A percentile compares a stretch with the other conserved stretches of the same genome.
Evolutionary conservation across 78 protist species (phyloP).

Genomic region (Mastigamoeba balamuthi): DNA sequence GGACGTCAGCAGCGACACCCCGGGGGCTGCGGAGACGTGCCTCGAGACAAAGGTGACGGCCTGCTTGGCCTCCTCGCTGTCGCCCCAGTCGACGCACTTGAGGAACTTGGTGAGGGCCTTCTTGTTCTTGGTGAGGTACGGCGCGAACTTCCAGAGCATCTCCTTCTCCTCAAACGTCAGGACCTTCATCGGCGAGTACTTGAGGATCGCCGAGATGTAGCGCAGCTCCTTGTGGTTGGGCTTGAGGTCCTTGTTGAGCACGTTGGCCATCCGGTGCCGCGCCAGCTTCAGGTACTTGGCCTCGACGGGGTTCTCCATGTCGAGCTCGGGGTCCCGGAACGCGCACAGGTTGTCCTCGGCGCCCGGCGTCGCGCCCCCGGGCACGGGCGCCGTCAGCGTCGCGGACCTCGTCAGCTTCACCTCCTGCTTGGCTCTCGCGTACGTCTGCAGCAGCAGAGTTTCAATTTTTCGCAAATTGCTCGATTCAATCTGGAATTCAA

Average conservation of each 20-base stretch:
- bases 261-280: too few relatives aligned
- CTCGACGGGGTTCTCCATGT: background rate
- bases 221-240: background rate
- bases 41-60: conserved; percentile 35
- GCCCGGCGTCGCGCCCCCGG: too few relatives aligned
- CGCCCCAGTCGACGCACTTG: conserved; percentile 82
- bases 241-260: too few relatives aligned
- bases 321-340: background rate
- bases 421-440: too few relatives aligned
- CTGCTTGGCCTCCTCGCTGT: conserved; percentile 43
- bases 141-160: conserved; percentile 66
- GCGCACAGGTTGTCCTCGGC: background rate
- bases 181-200: background rate
- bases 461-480: too few relatives aligned
- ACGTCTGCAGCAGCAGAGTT: too few relatives aligned
- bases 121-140: conserved; percentile 56
- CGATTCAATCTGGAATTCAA: too few relatives aligned
- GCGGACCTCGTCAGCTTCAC: too few relatives aligned
- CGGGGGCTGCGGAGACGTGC: conserved; percentile 24
- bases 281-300: background rate
- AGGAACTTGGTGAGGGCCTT: conserved; percentile 78
- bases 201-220: background rate
- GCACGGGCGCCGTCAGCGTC: too few relatives aligned
- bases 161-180: background rate
- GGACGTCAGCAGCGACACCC: background rate